These are phyloP conservation scores for Globisporangium perplexum DNA, from an alignment of 352 stramenopile genomes.

Conservation along the genomic window DNA sequence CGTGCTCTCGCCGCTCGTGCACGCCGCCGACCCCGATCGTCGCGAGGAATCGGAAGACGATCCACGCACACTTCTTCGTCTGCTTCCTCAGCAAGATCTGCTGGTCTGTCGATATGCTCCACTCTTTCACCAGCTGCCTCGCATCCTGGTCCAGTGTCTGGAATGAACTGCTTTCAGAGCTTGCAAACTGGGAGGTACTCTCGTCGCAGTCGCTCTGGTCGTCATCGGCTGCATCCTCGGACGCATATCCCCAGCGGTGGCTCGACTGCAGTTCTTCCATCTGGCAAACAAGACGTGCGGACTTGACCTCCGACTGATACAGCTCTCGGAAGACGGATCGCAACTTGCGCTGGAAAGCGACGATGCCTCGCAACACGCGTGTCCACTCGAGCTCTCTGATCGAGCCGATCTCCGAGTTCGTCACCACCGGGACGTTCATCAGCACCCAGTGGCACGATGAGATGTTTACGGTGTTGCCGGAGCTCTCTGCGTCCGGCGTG, in stretches of 20 bases:
- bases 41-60: constrained; percentile 78
- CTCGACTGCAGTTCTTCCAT: constrained; percentile 28
- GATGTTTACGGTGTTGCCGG: constrained; percentile 36
- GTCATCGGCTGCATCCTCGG: constrained; percentile 25
- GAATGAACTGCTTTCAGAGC: constrained; percentile 7
- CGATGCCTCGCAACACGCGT: constrained; percentile 16
- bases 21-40: constrained; percentile 64
- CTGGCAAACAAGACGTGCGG: constrained; percentile 35
- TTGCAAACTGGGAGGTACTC: neutral
- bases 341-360: constrained; percentile 33
- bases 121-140: constrained; percentile 26
- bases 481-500: constrained; percentile 12
- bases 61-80: constrained; percentile 63
- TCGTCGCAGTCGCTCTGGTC: constrained; percentile 11
- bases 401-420: constrained; percentile 26
- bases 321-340: constrained; percentile 18
- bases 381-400: constrained; percentile 14
- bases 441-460: constrained; percentile 62
- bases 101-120: constrained; percentile 58
- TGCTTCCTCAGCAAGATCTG: constrained; percentile 67
- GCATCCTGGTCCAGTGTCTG: constrained; percentile 1
- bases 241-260: constrained; percentile 21
- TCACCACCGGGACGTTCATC: constrained; percentile 56
- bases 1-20: constrained; percentile 62
- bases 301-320: constrained; percentile 21